phyloP scores from a whole-genome alignment of 768 basidiomycete species.

The Boletus bicolor region DNA sequence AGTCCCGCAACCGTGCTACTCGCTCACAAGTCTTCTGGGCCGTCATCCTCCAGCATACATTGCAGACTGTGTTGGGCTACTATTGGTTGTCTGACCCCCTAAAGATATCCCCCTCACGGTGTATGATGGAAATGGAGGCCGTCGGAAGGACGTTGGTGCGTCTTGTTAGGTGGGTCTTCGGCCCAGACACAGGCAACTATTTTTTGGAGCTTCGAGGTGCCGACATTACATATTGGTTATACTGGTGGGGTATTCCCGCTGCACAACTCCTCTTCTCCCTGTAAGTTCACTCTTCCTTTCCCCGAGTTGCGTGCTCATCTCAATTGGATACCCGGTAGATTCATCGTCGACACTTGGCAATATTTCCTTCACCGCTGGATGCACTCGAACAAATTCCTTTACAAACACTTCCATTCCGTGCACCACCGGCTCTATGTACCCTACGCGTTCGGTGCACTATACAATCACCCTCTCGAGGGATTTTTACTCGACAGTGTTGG shows the following conservation, averaged over 20 bases:
- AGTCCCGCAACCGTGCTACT: conserved; percentile 69
- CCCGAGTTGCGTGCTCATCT: neutral
- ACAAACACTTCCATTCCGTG: conserved; percentile 87
- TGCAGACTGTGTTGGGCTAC: conserved; percentile 78
- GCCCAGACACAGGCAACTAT: conserved; percentile 36
- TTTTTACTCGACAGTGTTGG: conserved; percentile 86
- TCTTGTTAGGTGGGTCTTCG: conserved; percentile 38
- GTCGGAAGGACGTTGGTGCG: conserved; percentile 41
- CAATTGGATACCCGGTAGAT: conserved; percentile 44
- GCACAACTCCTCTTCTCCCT: conserved; percentile 74
- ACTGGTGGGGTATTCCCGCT: conserved; percentile 91
- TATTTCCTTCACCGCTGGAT: conserved; percentile 92
- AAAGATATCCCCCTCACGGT: conserved; percentile 31
- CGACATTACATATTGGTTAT: conserved; percentile 58
- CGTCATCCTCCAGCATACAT: conserved; percentile 79
- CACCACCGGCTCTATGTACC: conserved; percentile 97
- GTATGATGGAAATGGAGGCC: conserved; percentile 42
- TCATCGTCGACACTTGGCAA: conserved; percentile 96
- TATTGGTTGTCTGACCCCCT: conserved; percentile 56
- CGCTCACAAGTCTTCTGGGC: conserved; percentile 69
- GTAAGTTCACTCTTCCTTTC: conserved; percentile 48
- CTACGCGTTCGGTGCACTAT: conserved; percentile 93
- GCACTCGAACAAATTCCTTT: conserved; percentile 89
- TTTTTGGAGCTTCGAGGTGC: conserved; percentile 38
- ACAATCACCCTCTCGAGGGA: conserved; percentile 97